Evolutionary conservation across 2,329 filamentous ascomycete species (phyloP), one percentile per base, ranked within the genome.

Genomic region (Teratosphaeria pseudoeucalypti): DNA sequence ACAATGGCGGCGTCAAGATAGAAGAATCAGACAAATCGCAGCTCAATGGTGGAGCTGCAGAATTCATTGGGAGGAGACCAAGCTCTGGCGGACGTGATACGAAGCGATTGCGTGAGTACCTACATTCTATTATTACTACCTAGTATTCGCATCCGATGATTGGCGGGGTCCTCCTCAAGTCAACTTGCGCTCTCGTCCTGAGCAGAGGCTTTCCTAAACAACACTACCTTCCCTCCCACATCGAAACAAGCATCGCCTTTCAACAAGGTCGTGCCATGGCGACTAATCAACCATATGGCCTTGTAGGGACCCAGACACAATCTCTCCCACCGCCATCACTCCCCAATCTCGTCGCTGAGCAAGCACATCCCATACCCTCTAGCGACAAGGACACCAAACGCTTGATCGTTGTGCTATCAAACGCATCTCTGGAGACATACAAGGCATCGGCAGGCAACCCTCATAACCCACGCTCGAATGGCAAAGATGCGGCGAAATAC

Each of bases 361-460:
- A 97, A 74, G 88, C 94, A 71, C 82, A 85, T 12, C 87, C 92
- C 29, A 96, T 99, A 65, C 78, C 91, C 11, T 79, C 86, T 16
- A 87, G 83, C 68, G 94, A 99, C 77, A 96, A 96, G 77, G 88
- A 95, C 75, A 88, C 89, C 14, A 87, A 92, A 75, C 84, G 94
- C 60, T 80, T 99, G 66, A 96, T 99, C 66, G 94, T 99, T 58
- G 92, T 99, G 49, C 83, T 99, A 56, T 96, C 92, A 66, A 95
- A 97, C 81, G 94, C 94, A 64, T 96, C 92, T 70, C 85, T 99
- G 66, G 94, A 99, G 77, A 99, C 94, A 0, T 97, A 96, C 82
- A 95, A 95, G 74, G 89, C 94, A 1, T 88, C 89, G 23, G 70
- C 71, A 29, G 70, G 71, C 57, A 58, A 55, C 10, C 32, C 55